phyloP scores from a whole-genome alignment of 2,329 filamentous ascomycete genomes.

The Apiospora malaysiana region DNA sequence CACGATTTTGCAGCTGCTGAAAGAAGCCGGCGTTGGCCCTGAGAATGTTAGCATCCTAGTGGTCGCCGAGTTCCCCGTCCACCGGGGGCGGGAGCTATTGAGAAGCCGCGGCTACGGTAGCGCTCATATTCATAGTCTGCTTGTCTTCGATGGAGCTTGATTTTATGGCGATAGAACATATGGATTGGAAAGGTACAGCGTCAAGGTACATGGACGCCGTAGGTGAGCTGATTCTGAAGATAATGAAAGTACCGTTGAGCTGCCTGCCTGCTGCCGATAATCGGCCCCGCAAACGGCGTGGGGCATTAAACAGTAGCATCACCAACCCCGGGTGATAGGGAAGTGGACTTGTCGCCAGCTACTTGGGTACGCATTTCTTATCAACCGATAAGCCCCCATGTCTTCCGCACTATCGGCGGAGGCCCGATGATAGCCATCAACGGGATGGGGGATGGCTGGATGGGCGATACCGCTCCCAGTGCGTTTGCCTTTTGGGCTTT shows the following conservation, averaged over 20 bases:
- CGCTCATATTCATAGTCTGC: constrained; percentile 56
- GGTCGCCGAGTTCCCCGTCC: constrained; percentile 63
- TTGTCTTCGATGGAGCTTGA: constrained; percentile 54
- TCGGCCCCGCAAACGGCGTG: too few relatives aligned
- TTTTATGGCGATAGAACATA: neutral
- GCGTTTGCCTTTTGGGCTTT: constrained; percentile 2
- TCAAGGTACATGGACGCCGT: too few relatives aligned
- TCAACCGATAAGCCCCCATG: neutral
- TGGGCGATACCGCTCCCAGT: neutral
- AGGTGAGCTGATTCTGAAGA: too few relatives aligned
- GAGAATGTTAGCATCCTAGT: constrained; percentile 54
- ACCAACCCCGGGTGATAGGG: too few relatives aligned
- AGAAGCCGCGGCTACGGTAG: constrained; percentile 53
- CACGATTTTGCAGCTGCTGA: constrained; percentile 56
- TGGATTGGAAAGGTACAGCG: too few relatives aligned
- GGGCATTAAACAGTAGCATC: too few relatives aligned
- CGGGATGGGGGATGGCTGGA: neutral
- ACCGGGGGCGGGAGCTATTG: constrained; percentile 56
- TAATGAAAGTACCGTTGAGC: too few relatives aligned
- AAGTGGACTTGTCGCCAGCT: too few relatives aligned
- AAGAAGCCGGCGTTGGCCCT: constrained; percentile 45
- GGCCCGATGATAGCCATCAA: neutral
- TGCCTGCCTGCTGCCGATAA: too few relatives aligned
- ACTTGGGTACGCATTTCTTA: too few relatives aligned
- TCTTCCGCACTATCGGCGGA: neutral